Evolutionary conservation across 192 early-diverging fungal species (phyloP).

Genomic region (Coemansia interrupta): DNA sequence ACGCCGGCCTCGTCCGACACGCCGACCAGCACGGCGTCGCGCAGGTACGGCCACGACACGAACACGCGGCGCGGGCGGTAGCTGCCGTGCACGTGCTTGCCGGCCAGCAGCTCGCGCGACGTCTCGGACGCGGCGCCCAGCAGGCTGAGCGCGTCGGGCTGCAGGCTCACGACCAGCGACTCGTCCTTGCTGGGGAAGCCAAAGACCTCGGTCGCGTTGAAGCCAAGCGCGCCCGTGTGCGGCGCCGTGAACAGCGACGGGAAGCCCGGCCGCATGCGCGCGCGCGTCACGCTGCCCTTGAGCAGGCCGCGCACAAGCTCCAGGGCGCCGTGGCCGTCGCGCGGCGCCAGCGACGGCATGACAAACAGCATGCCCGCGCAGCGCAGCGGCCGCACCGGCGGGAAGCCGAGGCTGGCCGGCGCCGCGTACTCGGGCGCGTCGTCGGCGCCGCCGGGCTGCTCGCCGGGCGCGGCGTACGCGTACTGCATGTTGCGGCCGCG

Average conservation of each 20-base stretch:
- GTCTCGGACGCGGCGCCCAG: slow-evolving; percentile 13
- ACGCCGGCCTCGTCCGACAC: slow-evolving; percentile 65
- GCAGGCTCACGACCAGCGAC: slow-evolving; percentile 35
- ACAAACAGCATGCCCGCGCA: slow-evolving; percentile 57
- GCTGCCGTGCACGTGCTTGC: slow-evolving; percentile 23
- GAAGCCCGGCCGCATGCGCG: slow-evolving; percentile 73
- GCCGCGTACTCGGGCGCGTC: slow-evolving; percentile 49
- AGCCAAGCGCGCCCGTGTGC: slow-evolving; percentile 64
- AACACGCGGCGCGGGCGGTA: slow-evolving; percentile 41
- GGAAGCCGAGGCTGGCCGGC: slow-evolving; percentile 65
- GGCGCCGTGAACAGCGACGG: slow-evolving; percentile 81
- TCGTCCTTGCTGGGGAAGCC: slow-evolving; percentile 67
- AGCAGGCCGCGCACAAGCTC: slow-evolving; percentile 61
- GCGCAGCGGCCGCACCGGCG: slow-evolving; percentile 60
- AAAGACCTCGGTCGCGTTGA: slow-evolving; percentile 84
- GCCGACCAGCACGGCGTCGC: slow-evolving; percentile 70
- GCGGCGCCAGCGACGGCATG: slow-evolving; percentile 58
- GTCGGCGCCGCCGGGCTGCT: slow-evolving; percentile 39
- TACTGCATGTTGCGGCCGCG: slow-evolving; percentile 67
- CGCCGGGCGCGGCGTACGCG: slow-evolving; percentile 41
- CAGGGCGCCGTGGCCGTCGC: slow-evolving; percentile 9
- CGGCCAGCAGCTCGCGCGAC: slow-evolving; percentile 30
- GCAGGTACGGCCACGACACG: slow-evolving; percentile 81
- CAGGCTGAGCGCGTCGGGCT: slow-evolving; percentile 12
- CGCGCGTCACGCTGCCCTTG: slow-evolving; percentile 61